Percentiles rank a stretch among this genome's conserved stretches.
phyloP scores from a whole-genome alignment of 2,329 filamentous ascomycete genomes.

The Fusarium fujikuroi region DNA sequence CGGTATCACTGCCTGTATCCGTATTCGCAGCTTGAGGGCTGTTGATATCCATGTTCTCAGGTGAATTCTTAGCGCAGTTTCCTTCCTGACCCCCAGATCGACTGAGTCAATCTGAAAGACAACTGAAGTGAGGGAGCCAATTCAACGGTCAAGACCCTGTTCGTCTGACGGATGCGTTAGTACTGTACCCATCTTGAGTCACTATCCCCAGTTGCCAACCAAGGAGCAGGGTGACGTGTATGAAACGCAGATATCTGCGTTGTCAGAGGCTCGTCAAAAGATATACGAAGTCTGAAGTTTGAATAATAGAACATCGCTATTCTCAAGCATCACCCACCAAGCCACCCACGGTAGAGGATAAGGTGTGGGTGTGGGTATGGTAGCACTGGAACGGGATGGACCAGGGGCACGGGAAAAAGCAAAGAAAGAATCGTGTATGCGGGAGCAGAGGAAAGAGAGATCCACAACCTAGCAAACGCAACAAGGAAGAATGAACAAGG shows the following conservation, averaged over 20 bases:
- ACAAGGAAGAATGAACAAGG: neutral
- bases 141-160: constrained; percentile 1
- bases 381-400: constrained; percentile 31
- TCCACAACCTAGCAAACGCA: constrained; percentile 10
- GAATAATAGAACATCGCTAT: neutral
- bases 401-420: constrained; percentile 40
- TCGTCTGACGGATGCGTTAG: neutral
- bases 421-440: constrained; percentile 43
- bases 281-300: neutral
- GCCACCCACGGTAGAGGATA: neutral
- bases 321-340: neutral
- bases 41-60: neutral
- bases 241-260: constrained; percentile 13
- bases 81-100: neutral
- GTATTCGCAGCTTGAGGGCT: constrained; percentile 6
- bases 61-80: neutral
- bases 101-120: constrained; percentile 17
- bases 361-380: constrained; percentile 33
- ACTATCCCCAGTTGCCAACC: constrained; percentile 4
- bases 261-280: constrained; percentile 9
- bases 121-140: constrained; percentile 7
- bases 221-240: constrained; percentile 32
- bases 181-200: neutral
- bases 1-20: neutral
- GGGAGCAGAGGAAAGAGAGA: constrained; percentile 28